Conservation (phyloP, 2,329 filamentous ascomycete genomes). For the Akanthomyces muscarius region DNA sequence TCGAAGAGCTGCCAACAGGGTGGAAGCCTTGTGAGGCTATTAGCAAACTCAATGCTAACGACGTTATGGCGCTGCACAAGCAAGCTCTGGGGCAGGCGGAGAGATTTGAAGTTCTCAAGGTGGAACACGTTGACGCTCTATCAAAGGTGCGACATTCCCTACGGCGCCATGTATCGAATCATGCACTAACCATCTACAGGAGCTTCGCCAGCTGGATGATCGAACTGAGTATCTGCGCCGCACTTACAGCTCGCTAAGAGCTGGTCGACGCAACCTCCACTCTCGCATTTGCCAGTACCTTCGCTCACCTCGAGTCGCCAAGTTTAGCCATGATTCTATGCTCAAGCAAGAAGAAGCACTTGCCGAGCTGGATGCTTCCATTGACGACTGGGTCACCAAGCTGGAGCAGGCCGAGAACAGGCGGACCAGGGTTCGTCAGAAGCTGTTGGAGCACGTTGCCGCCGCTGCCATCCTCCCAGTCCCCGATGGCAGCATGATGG, state of each 20-base stretch:
- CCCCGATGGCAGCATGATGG: constrained; percentile 29
- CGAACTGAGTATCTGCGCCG: constrained; percentile 73
- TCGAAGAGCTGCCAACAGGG: constrained; percentile 58
- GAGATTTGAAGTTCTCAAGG: constrained; percentile 60
- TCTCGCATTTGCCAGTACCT: constrained; percentile 73
- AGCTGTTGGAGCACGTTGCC: constrained; percentile 76
- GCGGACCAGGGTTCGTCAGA: constrained; percentile 70
- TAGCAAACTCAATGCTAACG: constrained; percentile 42
- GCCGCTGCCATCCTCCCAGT: constrained; percentile 57
- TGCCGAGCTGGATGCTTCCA: constrained; percentile 69
- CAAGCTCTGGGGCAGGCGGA: constrained; percentile 60
- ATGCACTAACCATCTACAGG: constrained; percentile 32
- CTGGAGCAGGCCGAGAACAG: constrained; percentile 78
- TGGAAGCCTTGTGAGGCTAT: constrained; percentile 51
- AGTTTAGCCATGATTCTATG: constrained; percentile 70
- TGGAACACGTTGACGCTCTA: constrained; percentile 60
- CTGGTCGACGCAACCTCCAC: constrained; percentile 73
- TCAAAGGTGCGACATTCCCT: constrained; percentile 49
- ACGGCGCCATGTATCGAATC: neutral
- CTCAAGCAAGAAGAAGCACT: constrained; percentile 77
- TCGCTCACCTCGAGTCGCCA: constrained; percentile 64
- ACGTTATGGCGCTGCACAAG: constrained; percentile 50
- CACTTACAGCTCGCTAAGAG: constrained; percentile 69
- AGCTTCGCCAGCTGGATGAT: constrained; percentile 72
- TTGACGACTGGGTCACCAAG: constrained; percentile 77